Evolutionary conservation across 345 rosid genomes (phyloP), one percentile per base, ranked within the genome.

Genomic region (Citropsis articulata): DNA sequence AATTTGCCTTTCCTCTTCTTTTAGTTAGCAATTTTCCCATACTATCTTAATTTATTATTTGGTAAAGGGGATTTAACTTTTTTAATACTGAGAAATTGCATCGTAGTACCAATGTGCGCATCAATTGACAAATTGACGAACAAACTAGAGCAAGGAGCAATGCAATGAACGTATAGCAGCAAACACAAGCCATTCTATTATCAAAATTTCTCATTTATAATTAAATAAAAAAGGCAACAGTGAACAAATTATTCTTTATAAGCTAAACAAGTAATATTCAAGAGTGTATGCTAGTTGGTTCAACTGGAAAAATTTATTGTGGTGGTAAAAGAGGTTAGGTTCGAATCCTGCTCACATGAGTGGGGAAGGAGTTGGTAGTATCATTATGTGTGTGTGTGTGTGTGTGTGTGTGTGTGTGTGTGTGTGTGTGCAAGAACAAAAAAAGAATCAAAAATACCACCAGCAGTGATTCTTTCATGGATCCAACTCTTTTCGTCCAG

Each of bases 401-500:
- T 5, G 36, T 5, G 35, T 0, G 35, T 35, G 36, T 33, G 36
- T 33, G 36, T 5, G 36, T 5, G 35, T 0, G 35, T 0, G 35
- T 2, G 31, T 30, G 33, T 33, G 36, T 0, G 7, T 35, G 36
- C 36, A 35, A 35, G 36, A 35, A 35, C 36, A 35, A 35, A 35
- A 33, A 16, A 53, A 53, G 57, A 53, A 53, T 16, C 53, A 28
- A 66, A 45, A 31, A 65, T 78, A 90, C 95, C 94, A 92, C 89
- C 62, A 80, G 75, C 64, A 78, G 64, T 60, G 71, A 75, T 38
- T 77, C 81, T 66, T 31, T 81, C 59, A 33, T 69, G 40, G 84
- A 75, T 60, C 87, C 90, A 76, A 86, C 90, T 89, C 89, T 87
- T 77, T 88, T 77, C 84, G 86, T 90, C 98, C 97, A 93, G 76